These are phyloP conservation scores for Melampsora americana DNA, from an alignment of 1,284 basidiomycete species.

Conservation along the genomic window DNA sequence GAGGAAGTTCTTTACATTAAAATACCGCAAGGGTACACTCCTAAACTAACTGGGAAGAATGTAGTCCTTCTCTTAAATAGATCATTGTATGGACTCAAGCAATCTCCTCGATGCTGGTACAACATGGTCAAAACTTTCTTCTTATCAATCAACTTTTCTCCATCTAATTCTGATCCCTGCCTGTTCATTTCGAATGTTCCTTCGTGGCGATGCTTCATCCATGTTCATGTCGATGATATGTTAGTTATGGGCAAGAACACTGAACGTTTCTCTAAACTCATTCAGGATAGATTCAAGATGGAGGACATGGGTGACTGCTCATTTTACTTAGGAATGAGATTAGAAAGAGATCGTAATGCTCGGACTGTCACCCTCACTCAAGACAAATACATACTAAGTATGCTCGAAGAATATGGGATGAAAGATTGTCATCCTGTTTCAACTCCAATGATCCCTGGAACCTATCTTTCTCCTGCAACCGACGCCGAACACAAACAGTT, in stretches of 20 bases:
- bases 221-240: not conserved
- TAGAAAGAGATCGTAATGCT: too few species aligned
- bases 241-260: not conserved
- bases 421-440: not conserved
- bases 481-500: not conserved
- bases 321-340: too few species aligned
- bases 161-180: not conserved
- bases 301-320: not conserved
- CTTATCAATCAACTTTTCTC: not conserved
- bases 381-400: not conserved
- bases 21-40: not conserved
- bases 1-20: not conserved
- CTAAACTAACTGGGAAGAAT: not conserved
- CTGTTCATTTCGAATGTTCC: not conserved
- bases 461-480: not conserved
- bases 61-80: not conserved
- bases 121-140: conserved; percentile 1
- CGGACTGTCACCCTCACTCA: not conserved
- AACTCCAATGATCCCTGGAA: not conserved
- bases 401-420: conserved; percentile 8
- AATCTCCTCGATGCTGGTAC: conserved; percentile 12
- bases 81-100: conserved; percentile 7
- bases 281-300: not conserved
- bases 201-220: not conserved
- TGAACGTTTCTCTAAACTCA: not conserved